Evolutionary conservation across 192 early-diverging fungal species (phyloP).

Genomic region (Physocladia obscura): DNA sequence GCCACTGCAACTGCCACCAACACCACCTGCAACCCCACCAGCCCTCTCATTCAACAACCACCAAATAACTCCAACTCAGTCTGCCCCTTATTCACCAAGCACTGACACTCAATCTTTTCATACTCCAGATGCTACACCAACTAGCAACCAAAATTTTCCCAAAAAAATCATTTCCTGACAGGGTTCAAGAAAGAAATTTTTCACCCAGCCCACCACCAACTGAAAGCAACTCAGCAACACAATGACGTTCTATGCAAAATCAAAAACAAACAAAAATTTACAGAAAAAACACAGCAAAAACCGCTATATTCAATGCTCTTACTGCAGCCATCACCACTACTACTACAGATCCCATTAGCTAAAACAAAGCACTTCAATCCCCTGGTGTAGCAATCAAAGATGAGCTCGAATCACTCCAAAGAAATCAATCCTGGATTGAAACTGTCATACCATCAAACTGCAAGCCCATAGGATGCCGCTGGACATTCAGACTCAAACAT

Average conservation of each 20-base stretch:
- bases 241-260: not conserved
- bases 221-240: not conserved
- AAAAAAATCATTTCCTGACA: too few relatives aligned
- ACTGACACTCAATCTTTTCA: too few relatives aligned
- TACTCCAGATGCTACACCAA: too few relatives aligned
- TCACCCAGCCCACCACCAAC: too few relatives aligned
- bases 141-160: too few relatives aligned
- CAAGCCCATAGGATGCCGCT: conserved; percentile 27
- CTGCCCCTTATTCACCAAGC: too few relatives aligned
- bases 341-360: not conserved
- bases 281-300: not conserved
- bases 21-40: not conserved
- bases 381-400: not conserved
- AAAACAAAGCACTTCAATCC: not conserved
- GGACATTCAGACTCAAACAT: conserved; percentile 32
- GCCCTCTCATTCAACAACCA: too few relatives aligned
- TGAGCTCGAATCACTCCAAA: not conserved
- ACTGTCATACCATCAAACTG: not conserved
- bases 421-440: conserved; percentile 14
- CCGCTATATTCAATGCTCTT: not conserved
- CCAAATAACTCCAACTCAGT: not conserved
- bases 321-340: not conserved
- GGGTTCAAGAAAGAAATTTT: too few relatives aligned
- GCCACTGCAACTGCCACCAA: not conserved
- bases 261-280: not conserved